Conservation (phyloP, 345 rosid species). For the Eucalyptus marginata region DNA sequence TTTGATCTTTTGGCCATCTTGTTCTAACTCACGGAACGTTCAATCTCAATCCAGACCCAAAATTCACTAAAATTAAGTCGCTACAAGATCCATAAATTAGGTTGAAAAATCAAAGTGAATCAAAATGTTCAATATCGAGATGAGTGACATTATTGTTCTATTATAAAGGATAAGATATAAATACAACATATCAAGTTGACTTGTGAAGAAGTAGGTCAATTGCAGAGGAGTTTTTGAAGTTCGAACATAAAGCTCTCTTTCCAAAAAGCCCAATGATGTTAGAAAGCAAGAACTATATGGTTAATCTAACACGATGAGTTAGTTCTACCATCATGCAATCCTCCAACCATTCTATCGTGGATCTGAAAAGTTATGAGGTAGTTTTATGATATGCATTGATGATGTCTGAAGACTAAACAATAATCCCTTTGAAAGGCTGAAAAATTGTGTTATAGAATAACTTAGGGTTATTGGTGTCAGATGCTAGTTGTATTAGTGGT, state of each 20-base stretch:
- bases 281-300: background rate
- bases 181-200: background rate
- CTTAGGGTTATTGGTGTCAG: background rate
- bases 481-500: background rate
- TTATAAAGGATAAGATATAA: background rate
- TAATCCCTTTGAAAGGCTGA: background rate
- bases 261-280: background rate
- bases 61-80: background rate
- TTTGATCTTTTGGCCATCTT: background rate
- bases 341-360: background rate
- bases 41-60: background rate
- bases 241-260: background rate
- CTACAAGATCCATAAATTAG: background rate
- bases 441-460: background rate
- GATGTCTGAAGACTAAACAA: background rate
- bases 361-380: background rate
- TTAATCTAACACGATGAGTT: too few species aligned
- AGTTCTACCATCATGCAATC: background rate
- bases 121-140: background rate
- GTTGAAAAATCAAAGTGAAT: background rate
- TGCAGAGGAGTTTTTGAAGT: background rate
- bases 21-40: fast-evolving
- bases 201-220: background rate
- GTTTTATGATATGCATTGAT: background rate
- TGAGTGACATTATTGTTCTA: background rate